A percentile compares a stretch with the other conserved stretches of the same genome.
Conservation (phyloP, 176 grass and related monocot species). For the Echinochloa phyllopogon region DNA sequence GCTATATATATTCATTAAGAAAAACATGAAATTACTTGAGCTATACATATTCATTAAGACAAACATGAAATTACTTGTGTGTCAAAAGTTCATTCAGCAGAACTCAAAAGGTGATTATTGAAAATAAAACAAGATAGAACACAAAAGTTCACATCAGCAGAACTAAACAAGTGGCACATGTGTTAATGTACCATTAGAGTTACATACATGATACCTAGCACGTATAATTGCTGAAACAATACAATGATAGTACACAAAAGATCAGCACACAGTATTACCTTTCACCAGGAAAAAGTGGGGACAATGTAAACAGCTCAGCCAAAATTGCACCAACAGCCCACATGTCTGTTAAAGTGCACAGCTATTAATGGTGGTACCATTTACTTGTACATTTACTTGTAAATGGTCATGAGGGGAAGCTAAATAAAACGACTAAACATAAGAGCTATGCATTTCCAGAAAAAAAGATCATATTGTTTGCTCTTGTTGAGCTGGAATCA, state of each 20-base stretch:
- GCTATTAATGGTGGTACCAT: constrained; percentile 20
- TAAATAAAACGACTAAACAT: neutral
- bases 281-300: constrained; percentile 93
- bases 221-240: neutral
- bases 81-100: neutral
- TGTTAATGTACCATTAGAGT: neutral
- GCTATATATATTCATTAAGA: neutral
- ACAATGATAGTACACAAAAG: neutral
- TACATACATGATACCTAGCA: neutral
- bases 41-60: neutral
- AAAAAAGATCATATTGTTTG: neutral
- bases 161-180: neutral
- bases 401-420: neutral
- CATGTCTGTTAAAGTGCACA: constrained; percentile 61
- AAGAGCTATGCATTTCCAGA: neutral
- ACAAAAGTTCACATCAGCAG: neutral
- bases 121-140: neutral
- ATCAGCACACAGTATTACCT: constrained; percentile 52
- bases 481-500: neutral
- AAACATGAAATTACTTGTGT: neutral
- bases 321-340: constrained; percentile 95
- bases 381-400: neutral
- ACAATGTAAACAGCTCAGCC: constrained; percentile 80
- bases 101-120: neutral
- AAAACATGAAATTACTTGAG: neutral